Base-by-base conservation (phyloP, 73 alveolate species). In the Stentor roeselii region DNA sequence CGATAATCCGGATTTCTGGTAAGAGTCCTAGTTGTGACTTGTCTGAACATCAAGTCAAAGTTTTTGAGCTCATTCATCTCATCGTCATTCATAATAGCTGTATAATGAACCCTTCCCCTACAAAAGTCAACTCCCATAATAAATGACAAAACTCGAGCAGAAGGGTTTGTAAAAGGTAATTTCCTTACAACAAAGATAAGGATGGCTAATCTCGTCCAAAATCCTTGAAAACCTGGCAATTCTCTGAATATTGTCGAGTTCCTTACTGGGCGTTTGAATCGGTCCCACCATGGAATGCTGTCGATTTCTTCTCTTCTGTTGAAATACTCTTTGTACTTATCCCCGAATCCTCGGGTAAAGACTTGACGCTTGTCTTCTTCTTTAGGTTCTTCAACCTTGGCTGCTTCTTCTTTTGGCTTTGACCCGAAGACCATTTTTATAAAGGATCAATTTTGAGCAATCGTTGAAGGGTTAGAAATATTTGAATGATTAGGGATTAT, bases 111-210 rank as follows among this genome's bases (percentile, higher is more conserved):
- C 34, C 80, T 67, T 67, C 42, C 37, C 34, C 80, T 67, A n/a
- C 50, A n/a, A 67, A 21, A 30, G 80, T 67, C 80, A 21, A 67
- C 11, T 14, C 80, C 80, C 21, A 67, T 67, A 21, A 67, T 40
- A n/a, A n/a, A 67, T 36, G 21, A 67, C 50, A 34, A 21, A 21
- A 67, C 80, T 30, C 80, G n/a, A 67, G 34, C 41, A 21, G 14
- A 21, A 21, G 80, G 80, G 34, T 67, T 67, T 30, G 80, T 67
- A 40, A 67, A 67, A 11, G 80, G 80, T 21, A 67, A 32, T 2
- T 67, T 67, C 1, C 80, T 36, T n/a, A 67, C 11, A 21, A 67
- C 80, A 27, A 50, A 50, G 21, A 50, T 6, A 6, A 50, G 67
- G 21, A 50, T 11, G 6, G 67, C 67, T 34, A 40, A 1, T 14